Conservation (phyloP, 371 early-diverging fungal genomes). For the Mucor velutinosus region DNA sequence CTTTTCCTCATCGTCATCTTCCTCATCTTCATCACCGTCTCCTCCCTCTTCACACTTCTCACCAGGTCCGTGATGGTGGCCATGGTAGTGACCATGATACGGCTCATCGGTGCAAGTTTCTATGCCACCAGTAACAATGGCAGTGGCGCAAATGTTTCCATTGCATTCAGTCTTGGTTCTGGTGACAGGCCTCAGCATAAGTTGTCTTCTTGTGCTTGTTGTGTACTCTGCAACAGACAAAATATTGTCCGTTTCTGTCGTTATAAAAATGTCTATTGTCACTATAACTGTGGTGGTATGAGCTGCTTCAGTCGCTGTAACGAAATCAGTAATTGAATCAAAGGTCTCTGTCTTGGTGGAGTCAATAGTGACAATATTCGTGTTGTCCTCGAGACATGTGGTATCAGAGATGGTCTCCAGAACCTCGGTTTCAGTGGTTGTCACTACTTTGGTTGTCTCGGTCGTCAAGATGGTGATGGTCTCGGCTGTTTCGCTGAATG, state of each 20-base stretch:
- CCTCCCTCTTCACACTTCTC: background rate
- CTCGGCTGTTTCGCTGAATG: background rate
- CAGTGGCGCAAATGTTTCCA: background rate
- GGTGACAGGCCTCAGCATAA: background rate
- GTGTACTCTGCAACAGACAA: background rate
- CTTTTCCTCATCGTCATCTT: background rate
- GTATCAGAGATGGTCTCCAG: background rate
- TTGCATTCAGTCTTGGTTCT: background rate
- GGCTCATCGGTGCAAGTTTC: background rate
- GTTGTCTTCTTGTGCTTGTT: background rate
- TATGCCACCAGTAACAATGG: background rate
- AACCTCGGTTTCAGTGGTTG: background rate
- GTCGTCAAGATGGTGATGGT: background rate
- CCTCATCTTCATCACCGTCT: background rate
- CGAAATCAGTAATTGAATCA: background rate
- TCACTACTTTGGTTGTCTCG: background rate
- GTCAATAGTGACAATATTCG: background rate
- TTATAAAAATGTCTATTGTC: background rate
- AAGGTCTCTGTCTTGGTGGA: background rate
- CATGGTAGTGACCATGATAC: background rate
- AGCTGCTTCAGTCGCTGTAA: background rate
- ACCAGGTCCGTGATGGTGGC: background rate
- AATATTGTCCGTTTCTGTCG: background rate
- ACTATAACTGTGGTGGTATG: background rate
- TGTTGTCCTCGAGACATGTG: background rate